Base-by-base conservation (phyloP, 2,329 filamentous ascomycete species). In the Penicillium sp. region DNA sequence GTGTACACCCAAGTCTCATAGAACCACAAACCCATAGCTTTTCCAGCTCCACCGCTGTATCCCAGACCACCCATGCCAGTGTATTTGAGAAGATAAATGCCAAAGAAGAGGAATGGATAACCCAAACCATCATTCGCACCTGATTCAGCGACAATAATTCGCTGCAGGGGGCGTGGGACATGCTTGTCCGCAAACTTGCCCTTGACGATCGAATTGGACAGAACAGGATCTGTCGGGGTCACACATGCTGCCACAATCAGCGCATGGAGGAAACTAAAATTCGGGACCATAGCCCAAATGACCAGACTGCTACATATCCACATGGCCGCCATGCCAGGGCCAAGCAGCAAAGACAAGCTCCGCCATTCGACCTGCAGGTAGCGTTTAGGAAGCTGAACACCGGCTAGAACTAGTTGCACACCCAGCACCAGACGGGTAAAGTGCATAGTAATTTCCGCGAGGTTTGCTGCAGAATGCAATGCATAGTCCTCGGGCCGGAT, bases 131-230 rank as follows among this genome's bases (percentile, higher is more conserved):
- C 92, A 68, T 96, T 96, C 1, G 91, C 90, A 1, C 92, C 93
- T 0, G 90, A 92, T 76, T 97, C 92, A 33, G 87, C 88, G 49
- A 90, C 83, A 68, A 92, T 90, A 65, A 92, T 91, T 62, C 89
- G 87, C 77, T 96, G 92, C 49, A 97, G 78, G 27, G 88, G 84
- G 56, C 87, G 88, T 0, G 93, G 92, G 19, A 96, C 88, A 70
- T 96, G 95, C 67, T 92, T 89, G 68, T 96, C 92, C 1, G 93
- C 93, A 70, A 96, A 97, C 67, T 91, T 93, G 31, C 92, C 92
- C 78, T 96, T 96, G 46, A 96, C 91, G 56, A 96, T 96, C 3
- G 90, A 90, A 62, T 95, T 93, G 16, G 90, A 93, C 37, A 96
- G 75, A 1, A 96, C 87, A 0, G 93, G 93, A 67, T 97, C 93